A percentile compares a stretch with the other conserved stretches of the same genome.
phyloP scores from a whole-genome alignment of 371 early-diverging fungal genomes.

The Choanephora cucurbitarum region DNA sequence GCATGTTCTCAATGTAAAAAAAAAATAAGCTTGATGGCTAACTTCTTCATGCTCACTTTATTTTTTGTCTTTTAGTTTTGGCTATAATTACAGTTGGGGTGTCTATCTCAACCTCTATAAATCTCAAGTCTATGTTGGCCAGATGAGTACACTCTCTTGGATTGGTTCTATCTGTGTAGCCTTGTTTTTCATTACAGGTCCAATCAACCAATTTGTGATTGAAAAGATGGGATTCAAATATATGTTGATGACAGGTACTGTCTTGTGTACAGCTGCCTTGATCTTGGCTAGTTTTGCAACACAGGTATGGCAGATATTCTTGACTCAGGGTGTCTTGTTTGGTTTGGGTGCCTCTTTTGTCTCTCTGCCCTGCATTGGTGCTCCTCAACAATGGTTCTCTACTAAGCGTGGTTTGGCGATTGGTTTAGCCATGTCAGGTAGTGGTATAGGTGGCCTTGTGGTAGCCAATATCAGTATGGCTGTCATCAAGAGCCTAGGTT shows the following conservation, averaged over 20 bases:
- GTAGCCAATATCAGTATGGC: constrained; percentile 64
- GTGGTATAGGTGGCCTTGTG: constrained; percentile 79
- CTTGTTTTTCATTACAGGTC: constrained; percentile 32
- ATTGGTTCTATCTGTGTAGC: constrained; percentile 40
- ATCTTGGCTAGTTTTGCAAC: constrained; percentile 63
- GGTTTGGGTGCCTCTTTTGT: constrained; percentile 55
- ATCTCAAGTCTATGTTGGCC: constrained; percentile 23
- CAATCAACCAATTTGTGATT: constrained; percentile 42
- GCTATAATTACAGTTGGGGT: constrained; percentile 39
- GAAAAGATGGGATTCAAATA: constrained; percentile 54
- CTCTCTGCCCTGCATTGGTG: constrained; percentile 34
- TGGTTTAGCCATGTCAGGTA: constrained; percentile 75
- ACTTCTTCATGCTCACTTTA: no score
- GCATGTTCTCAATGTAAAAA: constrained; percentile 33
- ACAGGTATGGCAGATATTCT: constrained; percentile 38
- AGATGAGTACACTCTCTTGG: constrained; percentile 32
- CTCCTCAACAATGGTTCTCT: constrained; percentile 79
- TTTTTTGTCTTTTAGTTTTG: constrained; percentile 18
- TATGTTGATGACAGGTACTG: constrained; percentile 47
- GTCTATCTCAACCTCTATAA: constrained; percentile 29
- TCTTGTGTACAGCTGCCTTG: constrained; percentile 53
- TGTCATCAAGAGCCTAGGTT: constrained; percentile 57
- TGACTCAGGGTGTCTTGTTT: constrained; percentile 38
- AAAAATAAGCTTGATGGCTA: no score
- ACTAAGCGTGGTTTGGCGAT: constrained; percentile 70